Percentiles rank a stretch among this genome's conserved stretches.
Conservation (phyloP, 2,329 filamentous ascomycete species). For the Alternaria triticina region DNA sequence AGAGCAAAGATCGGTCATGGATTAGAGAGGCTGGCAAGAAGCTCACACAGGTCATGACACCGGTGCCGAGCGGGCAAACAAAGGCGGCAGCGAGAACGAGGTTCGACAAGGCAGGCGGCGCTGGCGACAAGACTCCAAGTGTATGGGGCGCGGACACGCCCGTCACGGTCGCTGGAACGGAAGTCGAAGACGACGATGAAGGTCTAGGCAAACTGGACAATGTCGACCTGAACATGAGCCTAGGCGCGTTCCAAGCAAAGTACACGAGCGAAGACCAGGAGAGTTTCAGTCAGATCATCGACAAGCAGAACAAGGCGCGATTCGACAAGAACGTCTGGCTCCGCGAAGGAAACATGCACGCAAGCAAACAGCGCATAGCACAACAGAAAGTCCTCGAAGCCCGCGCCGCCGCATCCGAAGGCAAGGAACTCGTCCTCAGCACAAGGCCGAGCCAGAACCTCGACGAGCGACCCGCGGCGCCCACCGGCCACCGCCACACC, state of each 20-base stretch:
- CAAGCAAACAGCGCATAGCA: constrained; percentile 65
- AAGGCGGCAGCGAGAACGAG: constrained; percentile 40
- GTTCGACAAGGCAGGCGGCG: constrained; percentile 22
- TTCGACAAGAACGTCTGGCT: constrained; percentile 89
- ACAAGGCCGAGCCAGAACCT: constrained; percentile 65
- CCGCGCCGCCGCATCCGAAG: constrained; percentile 54
- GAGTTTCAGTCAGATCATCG: constrained; percentile 89
- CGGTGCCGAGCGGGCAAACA: constrained; percentile 61
- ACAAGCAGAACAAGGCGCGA: constrained; percentile 85
- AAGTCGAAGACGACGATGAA: constrained; percentile 34
- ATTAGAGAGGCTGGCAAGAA: constrained; percentile 77
- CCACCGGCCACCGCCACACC: constrained; percentile 71
- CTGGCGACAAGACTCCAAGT: constrained; percentile 64
- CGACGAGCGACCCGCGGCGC: constrained; percentile 77
- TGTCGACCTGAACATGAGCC: constrained; percentile 77
- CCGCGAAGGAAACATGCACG: constrained; percentile 85
- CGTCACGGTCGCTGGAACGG: constrained; percentile 58
- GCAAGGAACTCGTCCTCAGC: constrained; percentile 52
- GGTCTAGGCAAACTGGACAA: constrained; percentile 53
- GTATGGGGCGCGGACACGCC: constrained; percentile 76
- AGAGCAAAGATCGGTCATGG: constrained; percentile 84
- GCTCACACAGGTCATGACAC: constrained; percentile 77
- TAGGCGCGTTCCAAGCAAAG: constrained; percentile 85
- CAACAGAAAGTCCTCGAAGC: constrained; percentile 75
- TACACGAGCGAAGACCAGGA: constrained; percentile 99